Conservation (phyloP, 179 eudicot species). For the Silene coronaria region DNA sequence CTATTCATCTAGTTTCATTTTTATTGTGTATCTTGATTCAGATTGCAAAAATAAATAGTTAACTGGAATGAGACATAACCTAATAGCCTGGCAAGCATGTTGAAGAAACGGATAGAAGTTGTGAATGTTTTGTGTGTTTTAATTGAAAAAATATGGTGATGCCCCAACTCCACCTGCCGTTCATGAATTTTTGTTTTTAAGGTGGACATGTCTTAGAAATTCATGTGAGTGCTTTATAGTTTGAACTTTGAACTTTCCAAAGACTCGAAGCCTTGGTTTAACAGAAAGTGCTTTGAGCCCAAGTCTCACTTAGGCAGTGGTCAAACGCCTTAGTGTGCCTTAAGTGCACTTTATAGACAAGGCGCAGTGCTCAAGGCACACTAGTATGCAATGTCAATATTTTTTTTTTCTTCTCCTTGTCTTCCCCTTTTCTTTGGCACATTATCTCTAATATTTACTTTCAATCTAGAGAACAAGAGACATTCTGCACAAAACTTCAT, state of each 20-base stretch:
- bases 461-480: no score
- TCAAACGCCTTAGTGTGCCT: neutral
- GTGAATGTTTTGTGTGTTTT: neutral
- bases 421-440: neutral
- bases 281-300: neutral
- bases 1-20: neutral
- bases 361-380: neutral
- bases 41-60: neutral
- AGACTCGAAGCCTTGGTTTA: neutral
- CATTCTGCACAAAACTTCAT: no score
- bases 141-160: neutral
- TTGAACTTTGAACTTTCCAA: no score
- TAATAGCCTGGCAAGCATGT: neutral
- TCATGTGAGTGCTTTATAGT: no score
- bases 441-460: no score
- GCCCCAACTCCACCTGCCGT: neutral
- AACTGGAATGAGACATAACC: neutral
- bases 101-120: neutral
- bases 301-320: neutral
- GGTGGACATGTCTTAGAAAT: no score
- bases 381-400: neutral
- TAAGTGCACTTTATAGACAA: neutral
- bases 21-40: neutral
- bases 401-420: neutral
- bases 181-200: neutral